Evolutionary conservation across 768 basidiomycete genomes (phyloP).

Genomic region (Auriscalpium orientale): DNA sequence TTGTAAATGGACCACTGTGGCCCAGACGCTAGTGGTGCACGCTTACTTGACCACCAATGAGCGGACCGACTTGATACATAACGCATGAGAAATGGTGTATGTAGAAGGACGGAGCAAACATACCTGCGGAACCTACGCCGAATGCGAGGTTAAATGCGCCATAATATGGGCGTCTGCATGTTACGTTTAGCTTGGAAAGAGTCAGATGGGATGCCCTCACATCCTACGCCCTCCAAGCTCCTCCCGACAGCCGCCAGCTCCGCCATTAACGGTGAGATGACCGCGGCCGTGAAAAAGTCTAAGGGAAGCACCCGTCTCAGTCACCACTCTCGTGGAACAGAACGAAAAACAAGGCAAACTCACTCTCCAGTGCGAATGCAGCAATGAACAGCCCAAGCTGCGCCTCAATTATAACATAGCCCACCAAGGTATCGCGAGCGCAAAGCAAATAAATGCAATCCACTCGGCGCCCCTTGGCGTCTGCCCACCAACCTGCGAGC

Average conservation of each 20-base stretch:
- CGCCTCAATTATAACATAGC: conserved; percentile 40
- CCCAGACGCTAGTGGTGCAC: too few relatives aligned
- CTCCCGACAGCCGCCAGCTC: conserved; percentile 60
- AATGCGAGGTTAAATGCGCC: conserved; percentile 69
- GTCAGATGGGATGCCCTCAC: conserved; percentile 29
- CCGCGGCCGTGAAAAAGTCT: conserved; percentile 59
- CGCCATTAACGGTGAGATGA: conserved; percentile 53
- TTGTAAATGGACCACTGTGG: too few relatives aligned
- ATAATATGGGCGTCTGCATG: conserved; percentile 63
- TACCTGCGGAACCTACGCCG: conserved; percentile 56
- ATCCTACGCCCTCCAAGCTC: conserved; percentile 57
- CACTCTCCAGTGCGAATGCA: conserved; percentile 48
- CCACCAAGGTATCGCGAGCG: conserved; percentile 60
- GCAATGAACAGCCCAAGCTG: conserved; percentile 42
- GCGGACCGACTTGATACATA: conserved; percentile 47
- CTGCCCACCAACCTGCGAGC: conserved; percentile 49
- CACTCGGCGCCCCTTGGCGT: conserved; percentile 51
- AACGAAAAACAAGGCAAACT: not conserved
- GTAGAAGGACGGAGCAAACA: conserved; percentile 15
- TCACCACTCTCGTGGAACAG: not conserved
- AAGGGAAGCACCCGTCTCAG: not conserved
- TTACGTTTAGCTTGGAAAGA: not conserved
- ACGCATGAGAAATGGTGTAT: not conserved
- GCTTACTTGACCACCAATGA: conserved; percentile 60
- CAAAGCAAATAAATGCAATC: conserved; percentile 38